Evolutionary conservation across 2,329 filamentous ascomycete genomes (phyloP).

Genomic region (Cercospora zeae-maydis): DNA sequence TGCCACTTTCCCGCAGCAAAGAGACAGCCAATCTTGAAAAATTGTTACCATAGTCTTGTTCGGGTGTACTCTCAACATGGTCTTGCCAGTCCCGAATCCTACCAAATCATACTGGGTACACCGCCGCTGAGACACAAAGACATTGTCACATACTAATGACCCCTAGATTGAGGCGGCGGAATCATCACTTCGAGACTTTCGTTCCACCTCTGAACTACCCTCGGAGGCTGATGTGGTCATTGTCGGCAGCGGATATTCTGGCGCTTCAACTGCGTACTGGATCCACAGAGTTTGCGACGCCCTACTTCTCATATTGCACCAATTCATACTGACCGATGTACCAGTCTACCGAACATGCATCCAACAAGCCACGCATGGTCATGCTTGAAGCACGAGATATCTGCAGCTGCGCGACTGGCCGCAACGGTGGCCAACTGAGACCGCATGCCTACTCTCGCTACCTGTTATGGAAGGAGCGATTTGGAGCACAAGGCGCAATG

Average conservation of each 20-base stretch:
- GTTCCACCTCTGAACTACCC: slow-evolving; percentile 26
- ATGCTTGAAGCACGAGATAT: slow-evolving; percentile 24
- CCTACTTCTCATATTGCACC: background rate
- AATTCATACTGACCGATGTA: background rate
- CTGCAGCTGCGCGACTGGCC: slow-evolving; percentile 22
- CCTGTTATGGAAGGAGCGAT: slow-evolving; percentile 29
- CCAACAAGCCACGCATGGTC: slow-evolving; percentile 18
- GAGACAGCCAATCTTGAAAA: background rate
- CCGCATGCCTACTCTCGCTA: slow-evolving; percentile 35
- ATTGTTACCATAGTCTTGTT: background rate
- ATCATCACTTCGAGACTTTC: slow-evolving; percentile 22
- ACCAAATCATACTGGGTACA: slow-evolving; percentile 27
- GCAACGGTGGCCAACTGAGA: slow-evolving; percentile 28
- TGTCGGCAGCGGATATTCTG: slow-evolving; percentile 51
- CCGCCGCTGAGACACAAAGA: background rate
- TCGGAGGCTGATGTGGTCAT: slow-evolving; percentile 46
- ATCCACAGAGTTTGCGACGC: slow-evolving; percentile 26
- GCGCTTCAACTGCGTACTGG: slow-evolving; percentile 34
- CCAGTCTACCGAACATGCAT: slow-evolving; percentile 18
- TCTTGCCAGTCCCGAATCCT: slow-evolving; percentile 20
- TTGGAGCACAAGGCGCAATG: slow-evolving; percentile 32
- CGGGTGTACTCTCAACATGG: slow-evolving; percentile 11
- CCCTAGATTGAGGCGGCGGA: slow-evolving; percentile 25
- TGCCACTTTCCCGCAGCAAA: background rate
- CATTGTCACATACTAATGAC: background rate